Evolutionary conservation across 2,329 filamentous ascomycete species (phyloP).

Genomic region (Aspergillus sp.): DNA sequence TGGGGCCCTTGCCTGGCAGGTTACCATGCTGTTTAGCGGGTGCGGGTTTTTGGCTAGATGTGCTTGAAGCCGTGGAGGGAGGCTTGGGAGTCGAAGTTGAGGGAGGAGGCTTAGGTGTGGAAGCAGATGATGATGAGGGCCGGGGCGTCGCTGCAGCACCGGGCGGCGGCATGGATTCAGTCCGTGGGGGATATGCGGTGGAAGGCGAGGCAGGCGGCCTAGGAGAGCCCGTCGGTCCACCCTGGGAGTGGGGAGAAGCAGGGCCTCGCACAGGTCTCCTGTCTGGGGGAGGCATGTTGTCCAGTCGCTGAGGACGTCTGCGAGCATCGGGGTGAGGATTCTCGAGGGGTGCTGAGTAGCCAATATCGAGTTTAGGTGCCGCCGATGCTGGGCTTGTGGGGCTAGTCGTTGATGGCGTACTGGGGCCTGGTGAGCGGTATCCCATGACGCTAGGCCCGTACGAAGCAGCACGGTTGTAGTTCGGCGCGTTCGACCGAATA

Average conservation of each 20-base stretch:
- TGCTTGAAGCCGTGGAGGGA: constrained; percentile 19
- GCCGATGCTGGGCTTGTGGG: constrained; percentile 34
- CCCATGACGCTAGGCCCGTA: constrained; percentile 37
- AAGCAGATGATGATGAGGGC: constrained; percentile 26
- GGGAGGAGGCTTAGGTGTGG: constrained; percentile 40
- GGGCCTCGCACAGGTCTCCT: constrained; percentile 36
- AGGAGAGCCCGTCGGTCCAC: constrained; percentile 28
- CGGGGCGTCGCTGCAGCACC: constrained; percentile 45
- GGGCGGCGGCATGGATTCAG: constrained; percentile 32
- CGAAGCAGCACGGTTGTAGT: constrained; percentile 36
- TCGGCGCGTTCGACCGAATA: constrained; percentile 43
- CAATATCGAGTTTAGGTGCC: constrained; percentile 47
- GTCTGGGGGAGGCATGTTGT: constrained; percentile 30
- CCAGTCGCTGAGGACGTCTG: constrained; percentile 34
- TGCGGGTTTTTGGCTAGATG: constrained; percentile 41
- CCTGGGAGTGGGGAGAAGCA: constrained; percentile 25
- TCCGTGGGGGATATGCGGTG: constrained; percentile 36
- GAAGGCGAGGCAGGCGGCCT: constrained; percentile 32
- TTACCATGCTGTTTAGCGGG: constrained; percentile 33
- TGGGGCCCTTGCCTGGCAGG: constrained; percentile 71
- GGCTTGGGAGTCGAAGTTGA: constrained; percentile 43
- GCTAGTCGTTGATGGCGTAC: constrained; percentile 32
- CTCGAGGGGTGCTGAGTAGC: constrained; percentile 50
- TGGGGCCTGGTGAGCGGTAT: constrained; percentile 37
- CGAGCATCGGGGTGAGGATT: constrained; percentile 33